Conservation (phyloP, 2,329 filamentous ascomycete genomes). For the Pseudovirgaria hyperparasitica region DNA sequence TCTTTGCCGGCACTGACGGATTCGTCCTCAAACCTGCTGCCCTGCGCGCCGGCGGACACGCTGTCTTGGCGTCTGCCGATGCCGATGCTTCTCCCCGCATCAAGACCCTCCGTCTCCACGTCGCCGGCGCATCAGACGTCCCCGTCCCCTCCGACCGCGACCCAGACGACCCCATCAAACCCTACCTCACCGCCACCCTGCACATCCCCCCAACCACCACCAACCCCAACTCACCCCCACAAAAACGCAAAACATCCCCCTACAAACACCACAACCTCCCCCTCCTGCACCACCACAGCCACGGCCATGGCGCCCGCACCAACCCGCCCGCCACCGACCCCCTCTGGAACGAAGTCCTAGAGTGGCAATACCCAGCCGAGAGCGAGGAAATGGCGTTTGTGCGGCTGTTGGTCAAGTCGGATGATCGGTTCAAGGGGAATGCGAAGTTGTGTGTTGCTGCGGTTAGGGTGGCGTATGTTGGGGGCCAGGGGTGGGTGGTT, state of each 20-base stretch:
- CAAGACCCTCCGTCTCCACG: slow-evolving; percentile 42
- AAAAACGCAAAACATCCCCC: slow-evolving; percentile 48
- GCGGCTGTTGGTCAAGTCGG: slow-evolving; percentile 53
- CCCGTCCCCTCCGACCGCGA: slow-evolving; percentile 41
- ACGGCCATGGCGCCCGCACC: no score
- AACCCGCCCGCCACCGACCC: slow-evolving; percentile 49
- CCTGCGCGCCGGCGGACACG: slow-evolving; percentile 43
- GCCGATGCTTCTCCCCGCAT: slow-evolving; percentile 31
- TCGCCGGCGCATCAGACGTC: slow-evolving; percentile 50
- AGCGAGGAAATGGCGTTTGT: slow-evolving; percentile 55
- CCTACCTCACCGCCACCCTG: slow-evolving; percentile 53
- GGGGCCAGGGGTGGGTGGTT: slow-evolving; percentile 48
- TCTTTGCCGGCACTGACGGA: slow-evolving; percentile 52
- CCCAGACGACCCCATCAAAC: slow-evolving; percentile 39
- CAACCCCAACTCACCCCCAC: slow-evolving; percentile 32
- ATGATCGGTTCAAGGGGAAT: slow-evolving; percentile 49
- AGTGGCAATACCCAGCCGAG: slow-evolving; percentile 58
- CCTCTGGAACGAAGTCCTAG: slow-evolving; percentile 51
- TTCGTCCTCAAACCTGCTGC: slow-evolving; percentile 53
- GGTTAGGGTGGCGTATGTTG: slow-evolving; percentile 46
- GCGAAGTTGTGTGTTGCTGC: slow-evolving; percentile 49
- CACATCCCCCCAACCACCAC: slow-evolving; percentile 43
- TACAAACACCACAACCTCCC: slow-evolving; percentile 49
- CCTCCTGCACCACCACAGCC: slow-evolving; percentile 40
- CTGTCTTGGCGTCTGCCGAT: slow-evolving; percentile 36